A percentile compares a stretch with the other conserved stretches of the same genome.
Evolutionary conservation across 371 early-diverging fungal genomes (phyloP).

Genomic region (Mortierella sp.): DNA sequence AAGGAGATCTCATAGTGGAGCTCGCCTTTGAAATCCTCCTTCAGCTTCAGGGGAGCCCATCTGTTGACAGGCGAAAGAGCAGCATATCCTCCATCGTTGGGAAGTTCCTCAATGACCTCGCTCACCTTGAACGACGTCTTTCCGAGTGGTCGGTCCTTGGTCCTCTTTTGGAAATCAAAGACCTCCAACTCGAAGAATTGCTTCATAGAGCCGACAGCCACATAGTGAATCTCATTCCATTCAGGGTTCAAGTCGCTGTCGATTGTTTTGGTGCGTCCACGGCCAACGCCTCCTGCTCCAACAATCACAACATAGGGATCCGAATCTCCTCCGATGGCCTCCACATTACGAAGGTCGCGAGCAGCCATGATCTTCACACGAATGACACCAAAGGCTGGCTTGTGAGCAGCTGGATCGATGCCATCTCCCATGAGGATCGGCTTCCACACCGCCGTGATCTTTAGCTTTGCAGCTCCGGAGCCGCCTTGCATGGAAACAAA

Average conservation of each 20-base stretch:
- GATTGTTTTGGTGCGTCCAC: slow-evolving; percentile 74
- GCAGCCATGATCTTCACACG: slow-evolving; percentile 81
- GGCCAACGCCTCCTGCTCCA: slow-evolving; percentile 62
- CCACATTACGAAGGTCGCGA: slow-evolving; percentile 54
- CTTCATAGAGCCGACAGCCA: slow-evolving; percentile 73
- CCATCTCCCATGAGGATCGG: slow-evolving; percentile 64
- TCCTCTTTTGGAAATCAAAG: slow-evolving; percentile 74
- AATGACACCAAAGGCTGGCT: slow-evolving; percentile 82
- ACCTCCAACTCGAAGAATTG: slow-evolving; percentile 79
- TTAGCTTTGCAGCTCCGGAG: slow-evolving; percentile 51
- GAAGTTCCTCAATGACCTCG: slow-evolving; percentile 58
- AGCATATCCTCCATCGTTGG: slow-evolving; percentile 56
- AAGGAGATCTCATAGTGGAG: slow-evolving; percentile 73
- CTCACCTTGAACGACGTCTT: slow-evolving; percentile 57
- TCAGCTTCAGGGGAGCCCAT: slow-evolving; percentile 68
- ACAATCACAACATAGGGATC: slow-evolving; percentile 85
- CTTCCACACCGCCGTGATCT: slow-evolving; percentile 66
- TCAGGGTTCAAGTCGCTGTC: slow-evolving; percentile 80
- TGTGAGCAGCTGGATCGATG: slow-evolving; percentile 56
- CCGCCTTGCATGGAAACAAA: slow-evolving; percentile 59
- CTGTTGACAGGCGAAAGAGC: slow-evolving; percentile 58
- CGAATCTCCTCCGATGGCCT: slow-evolving; percentile 70
- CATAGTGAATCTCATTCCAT: slow-evolving; percentile 86
- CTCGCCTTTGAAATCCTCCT: slow-evolving; percentile 72
- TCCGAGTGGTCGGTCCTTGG: slow-evolving; percentile 76